A percentile compares a stretch with the other conserved stretches of the same genome.
Evolutionary conservation across 805 yeast genomes (phyloP).

Genomic region (Myxozyma nipponensis): DNA sequence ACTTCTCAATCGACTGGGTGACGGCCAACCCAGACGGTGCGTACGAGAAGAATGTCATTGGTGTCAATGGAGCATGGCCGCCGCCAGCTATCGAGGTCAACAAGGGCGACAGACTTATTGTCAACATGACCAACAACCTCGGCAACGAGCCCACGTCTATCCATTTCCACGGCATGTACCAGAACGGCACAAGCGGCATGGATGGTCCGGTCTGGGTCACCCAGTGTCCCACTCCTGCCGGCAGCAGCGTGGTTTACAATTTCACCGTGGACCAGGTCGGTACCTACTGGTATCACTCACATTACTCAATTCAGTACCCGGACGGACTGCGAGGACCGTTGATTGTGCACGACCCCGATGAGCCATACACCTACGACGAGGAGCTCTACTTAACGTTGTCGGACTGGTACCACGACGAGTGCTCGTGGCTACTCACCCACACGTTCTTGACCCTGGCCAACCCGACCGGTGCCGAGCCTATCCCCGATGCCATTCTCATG

Average conservation of each 20-base stretch:
- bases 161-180: slow-evolving; percentile 95
- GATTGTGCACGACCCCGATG: slow-evolving; percentile 65
- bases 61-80: slow-evolving; percentile 72
- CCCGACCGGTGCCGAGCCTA: slow-evolving; percentile 98
- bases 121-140: slow-evolving; percentile 70
- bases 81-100: slow-evolving; percentile 72
- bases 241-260: slow-evolving; percentile 70
- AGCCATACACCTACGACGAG: slow-evolving; percentile 70
- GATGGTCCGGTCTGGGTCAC: slow-evolving; percentile 88
- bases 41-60: slow-evolving; percentile 48
- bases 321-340: slow-evolving; percentile 68
- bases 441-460: slow-evolving; percentile 67
- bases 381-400: slow-evolving; percentile 64
- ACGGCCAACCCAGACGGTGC: slow-evolving; percentile 57
- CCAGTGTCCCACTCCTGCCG: slow-evolving; percentile 91
- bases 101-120: slow-evolving; percentile 72
- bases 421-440: slow-evolving; percentile 47
- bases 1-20: slow-evolving; percentile 42
- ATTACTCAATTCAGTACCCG: slow-evolving; percentile 82
- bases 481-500: slow-evolving; percentile 75
- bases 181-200: slow-evolving; percentile 67
- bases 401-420: slow-evolving; percentile 82
- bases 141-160: slow-evolving; percentile 64
- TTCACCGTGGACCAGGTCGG: slow-evolving; percentile 88
- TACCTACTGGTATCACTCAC: slow-evolving; percentile 97